These are phyloP conservation scores for Ascochyta rabiei DNA, from an alignment of 2,329 filamentous ascomycete genomes.

Conservation along the genomic window DNA sequence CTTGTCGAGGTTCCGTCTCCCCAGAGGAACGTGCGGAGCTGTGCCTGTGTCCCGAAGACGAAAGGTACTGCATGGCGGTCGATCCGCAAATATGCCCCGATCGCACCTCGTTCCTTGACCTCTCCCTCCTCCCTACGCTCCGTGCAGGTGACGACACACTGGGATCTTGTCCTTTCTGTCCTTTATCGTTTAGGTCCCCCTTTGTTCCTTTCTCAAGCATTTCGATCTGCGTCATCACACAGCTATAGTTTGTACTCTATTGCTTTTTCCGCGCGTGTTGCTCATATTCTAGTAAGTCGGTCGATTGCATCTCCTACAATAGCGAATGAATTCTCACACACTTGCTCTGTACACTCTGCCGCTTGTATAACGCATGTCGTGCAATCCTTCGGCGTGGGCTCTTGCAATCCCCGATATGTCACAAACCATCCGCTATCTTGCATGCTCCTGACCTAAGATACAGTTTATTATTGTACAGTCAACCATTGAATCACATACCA, in stretches of 20 bases:
- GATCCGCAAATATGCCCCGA: slow-evolving; percentile 43
- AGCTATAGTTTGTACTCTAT: slow-evolving; percentile 9
- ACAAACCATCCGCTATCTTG: neutral
- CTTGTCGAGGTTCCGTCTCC: slow-evolving; percentile 32
- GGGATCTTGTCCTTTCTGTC: slow-evolving; percentile 24
- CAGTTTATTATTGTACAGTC: neutral
- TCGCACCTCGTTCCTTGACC: slow-evolving; percentile 31
- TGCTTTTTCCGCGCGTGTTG: slow-evolving; percentile 7
- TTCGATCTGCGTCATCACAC: slow-evolving; percentile 21
- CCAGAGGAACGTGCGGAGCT: slow-evolving; percentile 39
- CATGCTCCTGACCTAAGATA: neutral
- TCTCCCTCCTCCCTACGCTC: slow-evolving; percentile 34
- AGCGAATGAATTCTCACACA: neutral
- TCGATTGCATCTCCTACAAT: neutral
- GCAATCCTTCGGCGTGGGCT: neutral
- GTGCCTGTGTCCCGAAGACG: slow-evolving; percentile 32
- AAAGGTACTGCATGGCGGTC: slow-evolving; percentile 35
- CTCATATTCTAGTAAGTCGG: slow-evolving; percentile 6
- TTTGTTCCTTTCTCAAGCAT: slow-evolving; percentile 16
- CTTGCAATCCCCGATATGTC: neutral
- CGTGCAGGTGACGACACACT: slow-evolving; percentile 36
- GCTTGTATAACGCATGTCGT: neutral
- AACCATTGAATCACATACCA: neutral
- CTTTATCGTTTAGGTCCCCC: slow-evolving; percentile 14
- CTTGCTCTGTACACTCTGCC: neutral